phyloP scores from a whole-genome alignment of 352 stramenopile genomes.

The Phytopythium boreale region DNA sequence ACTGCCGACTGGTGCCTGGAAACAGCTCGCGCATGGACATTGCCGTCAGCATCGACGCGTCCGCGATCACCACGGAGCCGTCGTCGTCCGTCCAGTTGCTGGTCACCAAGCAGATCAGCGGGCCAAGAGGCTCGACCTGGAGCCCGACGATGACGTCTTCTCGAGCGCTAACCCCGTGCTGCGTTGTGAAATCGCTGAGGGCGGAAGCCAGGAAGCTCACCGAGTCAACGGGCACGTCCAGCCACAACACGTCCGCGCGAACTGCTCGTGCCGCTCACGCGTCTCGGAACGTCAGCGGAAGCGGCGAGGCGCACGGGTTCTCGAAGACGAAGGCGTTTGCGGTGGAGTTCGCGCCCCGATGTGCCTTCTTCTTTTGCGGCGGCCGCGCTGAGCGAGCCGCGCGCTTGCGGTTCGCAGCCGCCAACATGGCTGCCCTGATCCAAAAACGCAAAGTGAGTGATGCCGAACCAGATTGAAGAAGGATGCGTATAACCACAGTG shows the following conservation, averaged over 20 bases:
- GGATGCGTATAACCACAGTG: too few species aligned
- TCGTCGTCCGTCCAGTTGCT: too few species aligned
- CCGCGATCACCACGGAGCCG: not conserved
- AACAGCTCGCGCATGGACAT: not conserved
- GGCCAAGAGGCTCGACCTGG: not conserved
- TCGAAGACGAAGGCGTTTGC: not conserved
- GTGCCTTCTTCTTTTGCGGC: not conserved
- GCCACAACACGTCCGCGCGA: conserved; percentile 1
- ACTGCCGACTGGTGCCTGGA: not conserved
- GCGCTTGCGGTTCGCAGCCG: not conserved
- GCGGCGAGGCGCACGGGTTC: not conserved
- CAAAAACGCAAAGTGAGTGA: too few species aligned
- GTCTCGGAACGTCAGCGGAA: conserved; percentile 1
- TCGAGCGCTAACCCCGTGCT: not conserved
- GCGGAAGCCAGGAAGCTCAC: not conserved
- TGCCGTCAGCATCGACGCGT: not conserved
- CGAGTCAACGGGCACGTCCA: conserved; percentile 4
- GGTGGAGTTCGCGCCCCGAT: not conserved
- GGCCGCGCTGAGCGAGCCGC: not conserved
- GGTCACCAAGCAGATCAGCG: not conserved
- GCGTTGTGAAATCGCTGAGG: not conserved
- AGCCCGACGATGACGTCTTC: not conserved
- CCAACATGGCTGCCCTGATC: too few species aligned
- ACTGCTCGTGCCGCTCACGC: not conserved
- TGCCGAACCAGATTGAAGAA: too few species aligned